Evolutionary conservation across 345 rosid genomes (phyloP).

Genomic region (Ceriops decandra): DNA sequence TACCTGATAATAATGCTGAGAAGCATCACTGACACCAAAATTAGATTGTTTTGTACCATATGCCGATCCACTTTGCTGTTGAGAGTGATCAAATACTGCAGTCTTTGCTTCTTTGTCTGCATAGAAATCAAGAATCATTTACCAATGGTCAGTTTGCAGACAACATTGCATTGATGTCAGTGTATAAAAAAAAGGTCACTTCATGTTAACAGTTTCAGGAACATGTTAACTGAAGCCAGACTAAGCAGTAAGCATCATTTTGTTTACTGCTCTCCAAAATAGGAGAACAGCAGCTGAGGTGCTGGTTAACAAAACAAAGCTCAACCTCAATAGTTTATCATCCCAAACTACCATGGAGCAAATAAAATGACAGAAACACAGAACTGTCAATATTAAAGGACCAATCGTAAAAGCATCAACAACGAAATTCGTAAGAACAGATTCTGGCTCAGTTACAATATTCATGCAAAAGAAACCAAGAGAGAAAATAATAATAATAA

Average conservation of each 20-base stretch:
- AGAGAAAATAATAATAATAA: not conserved
- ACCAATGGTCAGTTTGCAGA: not conserved
- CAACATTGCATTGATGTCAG: not conserved
- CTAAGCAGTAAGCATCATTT: too few species aligned
- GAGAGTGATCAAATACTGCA: slow-evolving; percentile 37
- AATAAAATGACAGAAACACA: too few species aligned
- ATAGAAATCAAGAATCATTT: slow-evolving; percentile 7
- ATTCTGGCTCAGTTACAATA: not conserved
- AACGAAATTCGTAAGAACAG: not conserved
- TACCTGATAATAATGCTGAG: slow-evolving; percentile 51
- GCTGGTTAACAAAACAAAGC: too few species aligned
- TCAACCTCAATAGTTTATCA: too few species aligned
- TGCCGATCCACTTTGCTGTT: slow-evolving; percentile 28
- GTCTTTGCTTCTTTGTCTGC: slow-evolving; percentile 53
- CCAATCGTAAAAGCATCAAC: not conserved
- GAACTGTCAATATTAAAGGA: too few species aligned
- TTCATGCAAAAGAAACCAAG: not conserved
- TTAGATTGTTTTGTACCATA: slow-evolving; percentile 32
- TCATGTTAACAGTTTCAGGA: too few species aligned
- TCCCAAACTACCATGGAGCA: too few species aligned
- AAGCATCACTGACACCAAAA: slow-evolving; percentile 29
- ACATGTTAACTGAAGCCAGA: too few species aligned
- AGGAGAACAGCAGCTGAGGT: too few species aligned
- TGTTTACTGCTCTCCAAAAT: too few species aligned
- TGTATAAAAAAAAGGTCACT: too few species aligned